Base-by-base conservation (phyloP, 768 basidiomycete species). In the Boletellus sp. region DNA sequence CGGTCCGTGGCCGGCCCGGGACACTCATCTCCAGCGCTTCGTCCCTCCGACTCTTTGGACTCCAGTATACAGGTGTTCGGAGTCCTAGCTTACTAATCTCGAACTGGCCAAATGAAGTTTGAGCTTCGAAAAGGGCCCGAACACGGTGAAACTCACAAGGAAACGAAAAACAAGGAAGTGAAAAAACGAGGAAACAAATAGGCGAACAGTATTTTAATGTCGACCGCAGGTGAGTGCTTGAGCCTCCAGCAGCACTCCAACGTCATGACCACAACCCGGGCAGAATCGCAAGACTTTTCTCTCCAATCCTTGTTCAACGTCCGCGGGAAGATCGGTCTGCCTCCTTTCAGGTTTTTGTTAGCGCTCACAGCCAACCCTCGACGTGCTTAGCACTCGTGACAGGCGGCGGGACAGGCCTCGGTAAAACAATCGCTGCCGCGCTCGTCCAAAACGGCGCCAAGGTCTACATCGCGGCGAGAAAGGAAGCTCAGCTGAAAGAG, bases 391-490 rank as follows among this genome's bases (percentile, higher is more conserved):
- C 85, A 43, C 79, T 91, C 40, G 79, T 91, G 17, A 92, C 89
- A 1, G 91, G 91, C 3, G 91, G 91, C 19, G 82, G 87, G 42
- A 85, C 85, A 35, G 91, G 91, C 1, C 80, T 94, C 39, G 91
- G 91, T 8, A 83, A 80, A 60, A 85, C 90, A 79, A 91, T 94
- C 58, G 90, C 92, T 20, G 72, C 81, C 0, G 84, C 87, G 1
- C 85, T 90, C 57, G 87, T 85, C 1, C 80, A 85, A 69, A 93
- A 94, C 59, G 92, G 92, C 12, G 89, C 85, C 31, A 85, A 82
- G 58, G 92, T 95, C 36, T 93, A 94, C 70, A 92, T 94, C 56
- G 90, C 92, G 13, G 84, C 89, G 11, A 76, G 92, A 48, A 93
- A 91, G 64, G 87, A 90, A 70, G 64, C 74, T 17, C 85, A 86